Percentiles rank a stretch among this genome's conserved stretches.
These are phyloP conservation scores for Darksidea phi DNA, from an alignment of 495 filamentous ascomycete species.

Conservation along the genomic window DNA sequence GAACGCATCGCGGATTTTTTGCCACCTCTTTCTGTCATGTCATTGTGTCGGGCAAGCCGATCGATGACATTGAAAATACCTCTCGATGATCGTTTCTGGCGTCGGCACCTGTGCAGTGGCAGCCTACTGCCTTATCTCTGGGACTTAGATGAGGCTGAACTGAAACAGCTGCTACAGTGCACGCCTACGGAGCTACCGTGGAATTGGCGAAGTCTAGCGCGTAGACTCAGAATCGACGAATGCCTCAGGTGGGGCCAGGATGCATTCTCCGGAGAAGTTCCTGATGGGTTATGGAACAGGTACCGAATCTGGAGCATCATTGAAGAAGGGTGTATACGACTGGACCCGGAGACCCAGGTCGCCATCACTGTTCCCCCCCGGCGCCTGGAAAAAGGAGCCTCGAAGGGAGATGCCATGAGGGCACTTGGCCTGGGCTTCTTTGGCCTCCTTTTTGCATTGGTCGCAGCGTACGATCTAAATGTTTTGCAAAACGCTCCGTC, in stretches of 20 bases:
- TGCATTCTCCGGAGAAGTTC: neutral
- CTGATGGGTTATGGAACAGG: slow-evolving; percentile 14
- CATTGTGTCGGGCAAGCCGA: neutral
- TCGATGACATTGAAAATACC: neutral
- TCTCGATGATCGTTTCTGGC: slow-evolving; percentile 18
- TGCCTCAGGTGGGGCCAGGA: neutral
- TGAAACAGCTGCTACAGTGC: neutral
- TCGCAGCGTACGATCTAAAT: too few relatives aligned
- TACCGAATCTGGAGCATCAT: slow-evolving; percentile 19
- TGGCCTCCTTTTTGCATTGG: too few relatives aligned
- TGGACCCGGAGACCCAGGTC: too few relatives aligned
- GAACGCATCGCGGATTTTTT: neutral
- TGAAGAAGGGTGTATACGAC: neutral
- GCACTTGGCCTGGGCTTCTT: too few relatives aligned
- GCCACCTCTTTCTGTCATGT: neutral
- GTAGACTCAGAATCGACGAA: neutral
- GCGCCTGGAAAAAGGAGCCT: too few relatives aligned
- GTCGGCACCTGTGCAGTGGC: neutral
- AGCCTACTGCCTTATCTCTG: slow-evolving; percentile 4
- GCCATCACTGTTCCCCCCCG: too few relatives aligned
- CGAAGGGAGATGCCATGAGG: too few relatives aligned
- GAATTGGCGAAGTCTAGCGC: neutral
- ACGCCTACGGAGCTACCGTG: neutral
- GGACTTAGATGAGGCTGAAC: neutral
- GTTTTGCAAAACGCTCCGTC: too few relatives aligned